These are phyloP conservation scores for Fragaria iinumae DNA, from an alignment of 306 rosid genomes.

Conservation along the genomic window DNA sequence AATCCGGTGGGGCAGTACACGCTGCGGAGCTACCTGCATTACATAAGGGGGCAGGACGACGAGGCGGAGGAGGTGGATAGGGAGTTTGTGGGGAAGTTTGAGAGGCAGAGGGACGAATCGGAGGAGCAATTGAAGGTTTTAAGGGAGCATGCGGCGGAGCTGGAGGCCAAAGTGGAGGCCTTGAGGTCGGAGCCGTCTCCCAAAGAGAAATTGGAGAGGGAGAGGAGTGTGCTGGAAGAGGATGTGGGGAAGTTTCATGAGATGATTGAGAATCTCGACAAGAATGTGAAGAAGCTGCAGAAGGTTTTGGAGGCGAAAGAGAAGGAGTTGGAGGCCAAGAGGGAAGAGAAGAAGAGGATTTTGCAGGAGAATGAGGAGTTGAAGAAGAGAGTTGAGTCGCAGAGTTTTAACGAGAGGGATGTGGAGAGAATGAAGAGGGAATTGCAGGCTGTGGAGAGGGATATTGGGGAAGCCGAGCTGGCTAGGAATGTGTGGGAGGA, in stretches of 20 bases:
- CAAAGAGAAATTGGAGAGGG: slow-evolving; percentile 64
- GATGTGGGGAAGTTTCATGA: slow-evolving; percentile 71
- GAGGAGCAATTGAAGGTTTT: slow-evolving; percentile 30
- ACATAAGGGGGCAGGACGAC: slow-evolving; percentile 61
- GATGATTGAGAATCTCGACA: slow-evolving; percentile 46
- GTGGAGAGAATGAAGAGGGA: slow-evolving; percentile 93
- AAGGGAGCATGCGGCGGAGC: slow-evolving; percentile 13
- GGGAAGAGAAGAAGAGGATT: slow-evolving; percentile 43
- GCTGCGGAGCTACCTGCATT: slow-evolving; percentile 46
- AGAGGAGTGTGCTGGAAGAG: slow-evolving; percentile 51
- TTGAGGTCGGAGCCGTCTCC: slow-evolving; percentile 46
- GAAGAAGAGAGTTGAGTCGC: slow-evolving; percentile 61
- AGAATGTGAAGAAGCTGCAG: slow-evolving; percentile 41
- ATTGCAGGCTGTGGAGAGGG: slow-evolving; percentile 85
- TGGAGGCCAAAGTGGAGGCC: slow-evolving; percentile 42
- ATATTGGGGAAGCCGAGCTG: slow-evolving; percentile 60
- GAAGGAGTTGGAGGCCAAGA: slow-evolving; percentile 59
- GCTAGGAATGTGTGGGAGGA: slow-evolving; percentile 77
- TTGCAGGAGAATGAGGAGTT: slow-evolving; percentile 67
- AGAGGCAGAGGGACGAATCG: slow-evolving; percentile 38
- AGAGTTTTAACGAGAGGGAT: slow-evolving; percentile 68
- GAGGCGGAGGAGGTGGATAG: slow-evolving; percentile 50
- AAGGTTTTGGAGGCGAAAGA: slow-evolving; percentile 55
- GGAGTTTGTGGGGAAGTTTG: slow-evolving; percentile 40
- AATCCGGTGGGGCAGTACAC: slow-evolving; percentile 47